These are phyloP conservation scores for Xylaria hypoxylon DNA, from an alignment of 2,329 filamentous ascomycete genomes.

Conservation along the genomic window DNA sequence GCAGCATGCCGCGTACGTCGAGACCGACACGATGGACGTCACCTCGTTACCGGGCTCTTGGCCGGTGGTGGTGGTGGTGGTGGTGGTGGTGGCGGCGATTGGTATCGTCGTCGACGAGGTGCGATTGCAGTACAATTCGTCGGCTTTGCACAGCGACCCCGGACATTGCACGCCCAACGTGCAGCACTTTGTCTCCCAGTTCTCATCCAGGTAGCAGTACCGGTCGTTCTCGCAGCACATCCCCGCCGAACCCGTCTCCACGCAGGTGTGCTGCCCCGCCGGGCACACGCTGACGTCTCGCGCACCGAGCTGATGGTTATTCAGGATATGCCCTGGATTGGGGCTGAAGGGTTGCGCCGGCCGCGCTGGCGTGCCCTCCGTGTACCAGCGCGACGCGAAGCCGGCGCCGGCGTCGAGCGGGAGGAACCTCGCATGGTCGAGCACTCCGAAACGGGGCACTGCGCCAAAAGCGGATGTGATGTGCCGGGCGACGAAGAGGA, in stretches of 20 bases:
- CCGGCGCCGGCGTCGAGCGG: conserved; percentile 28
- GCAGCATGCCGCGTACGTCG: conserved; percentile 39
- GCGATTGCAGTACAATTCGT: conserved; percentile 38
- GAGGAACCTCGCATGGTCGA: conserved; percentile 37
- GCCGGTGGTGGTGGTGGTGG: too few relatives aligned
- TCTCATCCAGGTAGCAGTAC: conserved; percentile 44
- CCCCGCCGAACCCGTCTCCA: conserved; percentile 37
- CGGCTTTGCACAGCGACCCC: conserved; percentile 36
- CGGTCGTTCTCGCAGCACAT: conserved; percentile 44
- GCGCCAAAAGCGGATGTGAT: conserved; percentile 26
- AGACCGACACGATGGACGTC: conserved; percentile 17
- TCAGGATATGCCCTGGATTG: conserved; percentile 5
- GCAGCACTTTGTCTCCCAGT: conserved; percentile 43
- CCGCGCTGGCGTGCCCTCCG: conserved; percentile 36
- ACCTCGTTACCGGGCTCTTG: background rate
- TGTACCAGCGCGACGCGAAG: conserved; percentile 43
- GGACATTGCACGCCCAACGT: conserved; percentile 37
- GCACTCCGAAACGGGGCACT: conserved; percentile 25
- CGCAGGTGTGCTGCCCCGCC: conserved; percentile 40
- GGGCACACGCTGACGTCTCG: conserved; percentile 36
- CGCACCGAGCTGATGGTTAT: conserved; percentile 13
- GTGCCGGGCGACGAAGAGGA: conserved; percentile 20
- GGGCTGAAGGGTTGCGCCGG: conserved; percentile 35
- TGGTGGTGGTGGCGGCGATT: conserved; percentile 12
- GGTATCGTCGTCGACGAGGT: conserved; percentile 35